A percentile compares a stretch with the other conserved stretches of the same genome.
Evolutionary conservation across 2,329 filamentous ascomycete species (phyloP).

Genomic region (Penicillium sp.): DNA sequence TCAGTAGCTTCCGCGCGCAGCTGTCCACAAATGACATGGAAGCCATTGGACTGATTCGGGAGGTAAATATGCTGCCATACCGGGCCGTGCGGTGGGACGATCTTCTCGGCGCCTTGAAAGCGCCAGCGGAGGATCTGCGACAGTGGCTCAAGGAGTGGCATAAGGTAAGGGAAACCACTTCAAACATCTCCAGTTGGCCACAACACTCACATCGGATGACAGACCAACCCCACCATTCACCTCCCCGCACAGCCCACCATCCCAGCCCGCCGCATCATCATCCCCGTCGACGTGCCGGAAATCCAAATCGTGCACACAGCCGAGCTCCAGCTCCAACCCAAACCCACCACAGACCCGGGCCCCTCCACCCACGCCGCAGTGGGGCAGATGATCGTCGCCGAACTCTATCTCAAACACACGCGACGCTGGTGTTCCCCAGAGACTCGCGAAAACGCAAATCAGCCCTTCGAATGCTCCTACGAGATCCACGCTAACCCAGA

Average conservation of each 20-base stretch:
- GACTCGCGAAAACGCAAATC: conserved; percentile 33
- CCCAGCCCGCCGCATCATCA: conserved; percentile 64
- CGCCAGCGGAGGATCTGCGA: conserved; percentile 43
- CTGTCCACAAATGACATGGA: conserved; percentile 52
- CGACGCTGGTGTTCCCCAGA: conserved; percentile 49
- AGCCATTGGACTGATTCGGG: conserved; percentile 51
- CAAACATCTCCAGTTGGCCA: conserved; percentile 6
- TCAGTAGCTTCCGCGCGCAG: conserved; percentile 45
- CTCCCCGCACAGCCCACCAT: conserved; percentile 33
- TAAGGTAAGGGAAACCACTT: conserved; percentile 40
- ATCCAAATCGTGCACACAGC: conserved; percentile 79
- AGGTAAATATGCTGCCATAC: conserved; percentile 51
- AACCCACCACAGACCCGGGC: conserved; percentile 13
- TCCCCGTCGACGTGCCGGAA: conserved; percentile 84
- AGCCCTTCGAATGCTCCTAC: conserved; percentile 72
- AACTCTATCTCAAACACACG: conserved; percentile 52
- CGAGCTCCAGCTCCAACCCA: conserved; percentile 35
- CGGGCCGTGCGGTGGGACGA: conserved; percentile 53
- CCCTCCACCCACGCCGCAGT: conserved; percentile 40
- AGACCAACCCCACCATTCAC: conserved; percentile 35
- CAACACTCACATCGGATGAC: conserved; percentile 12
- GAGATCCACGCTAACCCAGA: conserved; percentile 72
- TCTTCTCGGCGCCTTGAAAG: conserved; percentile 51
- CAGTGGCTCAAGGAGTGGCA: conserved; percentile 58
- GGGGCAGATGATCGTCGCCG: conserved; percentile 47